Conservation (phyloP, 208 protist species). For the Crithidia expoeki region DNA sequence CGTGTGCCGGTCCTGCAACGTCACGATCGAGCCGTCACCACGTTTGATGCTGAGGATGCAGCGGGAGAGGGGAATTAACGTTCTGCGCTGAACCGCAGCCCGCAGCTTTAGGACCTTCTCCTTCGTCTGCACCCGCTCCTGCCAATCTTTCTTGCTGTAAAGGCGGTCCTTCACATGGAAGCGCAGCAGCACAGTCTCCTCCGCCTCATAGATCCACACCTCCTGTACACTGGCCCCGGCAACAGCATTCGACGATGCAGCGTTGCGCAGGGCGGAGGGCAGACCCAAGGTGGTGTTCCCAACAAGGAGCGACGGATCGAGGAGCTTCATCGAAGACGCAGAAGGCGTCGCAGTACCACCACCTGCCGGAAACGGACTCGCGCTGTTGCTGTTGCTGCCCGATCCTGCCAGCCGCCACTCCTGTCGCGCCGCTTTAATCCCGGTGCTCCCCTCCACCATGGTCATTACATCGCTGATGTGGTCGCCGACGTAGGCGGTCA, state of each 20-base stretch:
- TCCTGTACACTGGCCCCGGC: slow-evolving; percentile 32
- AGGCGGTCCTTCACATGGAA: slow-evolving; percentile 49
- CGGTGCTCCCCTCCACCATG: slow-evolving; percentile 80
- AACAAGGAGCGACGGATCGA: slow-evolving; percentile 49
- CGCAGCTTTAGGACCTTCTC: slow-evolving; percentile 85
- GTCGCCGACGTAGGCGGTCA: slow-evolving; percentile 85
- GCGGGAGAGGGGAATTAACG: slow-evolving; percentile 85
- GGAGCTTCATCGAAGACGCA: slow-evolving; percentile 23
- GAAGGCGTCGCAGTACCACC: neutral
- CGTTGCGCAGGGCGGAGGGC: slow-evolving; percentile 29
- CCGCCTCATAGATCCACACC: slow-evolving; percentile 69
- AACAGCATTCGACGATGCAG: neutral
- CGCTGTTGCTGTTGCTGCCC: slow-evolving; percentile 1
- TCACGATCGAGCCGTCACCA: slow-evolving; percentile 15
- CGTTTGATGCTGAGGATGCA: slow-evolving; percentile 52
- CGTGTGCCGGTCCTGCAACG: slow-evolving; percentile 76
- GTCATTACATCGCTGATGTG: slow-evolving; percentile 72
- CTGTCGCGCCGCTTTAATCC: slow-evolving; percentile 73
- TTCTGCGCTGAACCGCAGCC: slow-evolving; percentile 74
- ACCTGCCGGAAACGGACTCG: neutral
- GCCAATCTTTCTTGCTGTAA: slow-evolving; percentile 69
- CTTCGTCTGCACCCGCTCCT: slow-evolving; percentile 49
- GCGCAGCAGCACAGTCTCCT: slow-evolving; percentile 58
- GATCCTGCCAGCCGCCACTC: slow-evolving; percentile 55
- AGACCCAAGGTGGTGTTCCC: slow-evolving; percentile 70